Conservation (phyloP, 495 filamentous ascomycete genomes). For the Neurospora intermedia region DNA sequence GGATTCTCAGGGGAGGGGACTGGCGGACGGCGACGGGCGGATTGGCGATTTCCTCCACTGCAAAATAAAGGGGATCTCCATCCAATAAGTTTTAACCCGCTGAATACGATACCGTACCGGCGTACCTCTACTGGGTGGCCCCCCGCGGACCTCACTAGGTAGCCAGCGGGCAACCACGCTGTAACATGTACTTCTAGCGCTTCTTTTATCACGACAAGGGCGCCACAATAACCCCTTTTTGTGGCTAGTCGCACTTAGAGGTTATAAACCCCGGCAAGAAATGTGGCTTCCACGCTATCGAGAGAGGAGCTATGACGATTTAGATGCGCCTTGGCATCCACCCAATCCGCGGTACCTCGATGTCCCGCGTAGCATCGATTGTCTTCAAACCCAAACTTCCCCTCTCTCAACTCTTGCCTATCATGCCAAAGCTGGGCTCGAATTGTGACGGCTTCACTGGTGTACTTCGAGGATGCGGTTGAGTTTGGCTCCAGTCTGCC, state of each 20-base stretch:
- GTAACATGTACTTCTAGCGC: background rate
- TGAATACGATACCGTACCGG: background rate
- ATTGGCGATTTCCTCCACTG: background rate
- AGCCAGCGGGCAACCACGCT: background rate
- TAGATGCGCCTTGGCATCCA: background rate
- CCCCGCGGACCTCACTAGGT: background rate
- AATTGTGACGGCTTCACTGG: background rate
- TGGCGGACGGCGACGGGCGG: background rate
- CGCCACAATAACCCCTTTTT: background rate
- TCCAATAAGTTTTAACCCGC: background rate
- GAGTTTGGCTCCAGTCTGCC: conserved; percentile 12
- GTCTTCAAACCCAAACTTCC: background rate
- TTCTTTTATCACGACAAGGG: background rate
- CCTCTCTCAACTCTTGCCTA: background rate
- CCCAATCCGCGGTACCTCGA: background rate
- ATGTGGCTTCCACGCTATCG: background rate
- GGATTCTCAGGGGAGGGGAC: background rate
- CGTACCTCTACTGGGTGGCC: background rate
- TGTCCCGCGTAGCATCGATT: background rate
- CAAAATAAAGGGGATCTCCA: background rate
- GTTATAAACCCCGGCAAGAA: background rate
- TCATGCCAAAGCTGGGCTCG: conserved; percentile 3
- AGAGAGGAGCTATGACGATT: background rate
- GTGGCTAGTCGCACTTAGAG: background rate
- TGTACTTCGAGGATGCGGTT: conserved; percentile 22